Base-by-base conservation (phyloP, 2,329 filamentous ascomycete species). In the Fusarium sp. region DNA sequence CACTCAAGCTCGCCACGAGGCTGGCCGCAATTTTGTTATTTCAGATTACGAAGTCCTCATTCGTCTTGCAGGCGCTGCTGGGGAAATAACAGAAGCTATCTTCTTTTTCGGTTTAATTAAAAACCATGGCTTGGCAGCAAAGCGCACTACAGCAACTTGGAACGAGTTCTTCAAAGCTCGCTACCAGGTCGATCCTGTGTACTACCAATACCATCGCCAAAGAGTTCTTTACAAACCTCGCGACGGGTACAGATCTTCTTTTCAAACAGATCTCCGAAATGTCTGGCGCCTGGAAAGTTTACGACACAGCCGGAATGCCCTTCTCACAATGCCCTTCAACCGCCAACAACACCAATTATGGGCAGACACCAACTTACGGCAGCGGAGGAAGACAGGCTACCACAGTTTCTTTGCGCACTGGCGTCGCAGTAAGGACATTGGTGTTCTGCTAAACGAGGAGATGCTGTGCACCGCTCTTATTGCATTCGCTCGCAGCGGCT, bases 81-180 rank as follows among this genome's bases (percentile, higher is more conserved):
- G 79, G 5, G 80, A 85, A 52, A 67, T 77, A 0, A 35, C 57
- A 1, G 75, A 76, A 11, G 79, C 77, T 9, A 79, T 78, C 53
- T 57, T 55, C 23, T 69, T 84, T 41, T 84, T 67, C 24, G 59
- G 65, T 28, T 29, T 77, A 49, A 78, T 82, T 66, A 60, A 70
- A 11, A 20, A 53, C 16, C 55, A 66, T 18, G 70, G 73, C 6
- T 26, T 80, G 48, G 75, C 72, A 57, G 44, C 67, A 2, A 76
- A 74, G 61, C 77, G 81, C 26, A 77, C 76, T 3, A 72, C 77
- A 4, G 67, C 72, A 21, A 75, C 78, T 5, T 85, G 82, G 75
- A 65, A 72, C 41, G 86, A 87, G 63, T 86, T 82, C 66, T 69
- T 85, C 65, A 82, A 81, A 62, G 81, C 84, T 6, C 80, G 84